phyloP scores from a whole-genome alignment of 1,284 basidiomycete species.

The Ustilago nuda region DNA sequence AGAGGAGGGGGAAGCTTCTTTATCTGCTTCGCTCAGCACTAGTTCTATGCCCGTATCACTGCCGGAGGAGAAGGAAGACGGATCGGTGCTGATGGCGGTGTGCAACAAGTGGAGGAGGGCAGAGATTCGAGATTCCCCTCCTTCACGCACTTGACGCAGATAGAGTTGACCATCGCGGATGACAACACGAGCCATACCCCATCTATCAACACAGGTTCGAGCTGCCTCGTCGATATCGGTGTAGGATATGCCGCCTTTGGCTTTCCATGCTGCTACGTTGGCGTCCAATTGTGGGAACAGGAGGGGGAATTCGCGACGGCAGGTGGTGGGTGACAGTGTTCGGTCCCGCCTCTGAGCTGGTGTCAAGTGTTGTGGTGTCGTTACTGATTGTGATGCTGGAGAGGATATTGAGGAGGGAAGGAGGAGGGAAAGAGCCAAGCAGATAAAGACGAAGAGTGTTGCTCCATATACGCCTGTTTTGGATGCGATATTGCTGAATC shows the following conservation, averaged over 20 bases:
- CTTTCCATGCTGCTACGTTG: constrained; percentile 37
- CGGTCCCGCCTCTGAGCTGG: constrained; percentile 25
- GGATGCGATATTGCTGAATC: constrained; percentile 1
- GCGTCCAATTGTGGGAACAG: constrained; percentile 54
- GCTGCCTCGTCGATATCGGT: constrained; percentile 40
- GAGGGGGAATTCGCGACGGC: constrained; percentile 50
- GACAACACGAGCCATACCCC: constrained; percentile 48
- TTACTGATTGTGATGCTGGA: neutral
- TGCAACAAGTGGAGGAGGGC: constrained; percentile 45
- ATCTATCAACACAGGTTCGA: constrained; percentile 8
- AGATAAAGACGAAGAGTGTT: constrained; percentile 22
- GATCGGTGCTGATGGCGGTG: constrained; percentile 35
- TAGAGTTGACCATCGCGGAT: constrained; percentile 52
- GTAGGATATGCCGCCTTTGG: constrained; percentile 44
- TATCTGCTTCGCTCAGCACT: constrained; percentile 49
- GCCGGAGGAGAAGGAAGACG: constrained; percentile 1
- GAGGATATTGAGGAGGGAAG: neutral
- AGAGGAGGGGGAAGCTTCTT: constrained; percentile 34
- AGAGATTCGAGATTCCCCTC: constrained; percentile 48
- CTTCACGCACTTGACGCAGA: constrained; percentile 45
- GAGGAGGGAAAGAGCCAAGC: constrained; percentile 22
- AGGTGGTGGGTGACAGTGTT: constrained; percentile 37
- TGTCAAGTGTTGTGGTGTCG: constrained; percentile 5
- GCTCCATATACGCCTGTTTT: constrained; percentile 21
- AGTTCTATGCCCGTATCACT: constrained; percentile 33